Conservation (phyloP, 148 eudicot genomes). For the Persicaria tinctoria region DNA sequence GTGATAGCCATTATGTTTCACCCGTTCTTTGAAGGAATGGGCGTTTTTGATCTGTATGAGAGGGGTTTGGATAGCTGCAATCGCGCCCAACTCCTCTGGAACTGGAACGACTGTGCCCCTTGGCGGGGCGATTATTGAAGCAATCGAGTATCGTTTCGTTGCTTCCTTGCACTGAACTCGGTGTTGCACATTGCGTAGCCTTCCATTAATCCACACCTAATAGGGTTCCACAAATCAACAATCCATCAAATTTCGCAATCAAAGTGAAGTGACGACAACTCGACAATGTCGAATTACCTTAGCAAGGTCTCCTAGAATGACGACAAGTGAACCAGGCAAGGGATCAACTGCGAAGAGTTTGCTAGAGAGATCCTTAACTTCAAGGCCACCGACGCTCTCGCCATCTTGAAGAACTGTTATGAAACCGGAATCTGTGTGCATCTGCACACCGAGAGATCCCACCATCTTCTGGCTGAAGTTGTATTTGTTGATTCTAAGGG, state of each 20-base stretch:
- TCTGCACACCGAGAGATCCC: slow-evolving; percentile 52
- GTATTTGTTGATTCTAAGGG: slow-evolving; percentile 68
- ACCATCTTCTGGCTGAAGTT: slow-evolving; percentile 42
- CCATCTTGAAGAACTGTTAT: slow-evolving; percentile 73
- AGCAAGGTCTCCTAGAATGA: slow-evolving; percentile 65
- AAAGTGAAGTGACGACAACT: background rate
- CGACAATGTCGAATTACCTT: slow-evolving; percentile 27
- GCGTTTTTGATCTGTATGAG: background rate
- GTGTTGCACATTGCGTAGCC: slow-evolving; percentile 49
- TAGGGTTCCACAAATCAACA: background rate
- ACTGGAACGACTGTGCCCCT: slow-evolving; percentile 32
- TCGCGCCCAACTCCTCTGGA: slow-evolving; percentile 22
- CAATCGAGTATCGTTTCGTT: slow-evolving; percentile 41
- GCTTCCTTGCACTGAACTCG: slow-evolving; percentile 51
- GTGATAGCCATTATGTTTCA: slow-evolving; percentile 28
- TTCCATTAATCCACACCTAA: slow-evolving; percentile 72
- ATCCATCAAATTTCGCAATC: background rate
- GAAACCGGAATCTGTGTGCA: slow-evolving; percentile 73
- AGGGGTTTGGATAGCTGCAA: too few species aligned
- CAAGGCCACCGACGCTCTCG: slow-evolving; percentile 64
- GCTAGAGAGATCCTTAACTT: slow-evolving; percentile 53
- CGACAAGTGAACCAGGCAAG: slow-evolving; percentile 46
- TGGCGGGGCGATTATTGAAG: slow-evolving; percentile 57
- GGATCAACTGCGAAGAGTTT: slow-evolving; percentile 50
- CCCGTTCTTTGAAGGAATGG: slow-evolving; percentile 29